These are phyloP conservation scores for Adenanthera pavonina DNA, from an alignment of 306 rosid genomes.

Conservation along the genomic window DNA sequence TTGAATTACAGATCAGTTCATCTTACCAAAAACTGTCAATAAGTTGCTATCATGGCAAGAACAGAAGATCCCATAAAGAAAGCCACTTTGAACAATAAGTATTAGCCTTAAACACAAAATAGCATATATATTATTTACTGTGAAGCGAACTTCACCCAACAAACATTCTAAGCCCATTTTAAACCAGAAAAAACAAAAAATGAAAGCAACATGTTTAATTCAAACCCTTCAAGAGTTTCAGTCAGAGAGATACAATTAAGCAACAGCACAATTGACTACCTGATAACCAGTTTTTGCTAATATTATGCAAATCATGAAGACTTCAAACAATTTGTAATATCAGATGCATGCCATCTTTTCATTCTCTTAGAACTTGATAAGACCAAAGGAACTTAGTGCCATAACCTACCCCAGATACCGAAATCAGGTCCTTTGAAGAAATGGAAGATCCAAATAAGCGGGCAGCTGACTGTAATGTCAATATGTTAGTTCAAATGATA, in stretches of 20 bases:
- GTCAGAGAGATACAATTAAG: neutral
- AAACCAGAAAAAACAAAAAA: neutral
- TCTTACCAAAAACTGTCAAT: neutral
- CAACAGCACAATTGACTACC: neutral
- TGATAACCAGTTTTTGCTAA: slow-evolving; percentile 1
- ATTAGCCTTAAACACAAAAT: slow-evolving; percentile 12
- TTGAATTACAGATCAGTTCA: slow-evolving; percentile 5
- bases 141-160: slow-evolving; percentile 5
- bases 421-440: slow-evolving; percentile 64
- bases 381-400: neutral
- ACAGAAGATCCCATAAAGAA: slow-evolving; percentile 1
- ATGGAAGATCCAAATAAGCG: slow-evolving; percentile 91
- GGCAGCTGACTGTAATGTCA: slow-evolving; percentile 80
- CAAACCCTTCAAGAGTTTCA: slow-evolving; percentile 13
- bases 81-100: neutral
- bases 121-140: neutral
- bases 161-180: neutral
- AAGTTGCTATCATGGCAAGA: slow-evolving; percentile 10
- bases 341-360: slow-evolving; percentile 10
- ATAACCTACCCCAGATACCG: slow-evolving; percentile 74
- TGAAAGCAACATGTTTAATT: slow-evolving; percentile 13
- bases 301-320: slow-evolving; percentile 19
- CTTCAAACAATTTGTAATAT: neutral
- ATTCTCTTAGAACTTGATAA: neutral
- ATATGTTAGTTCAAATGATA: slow-evolving; percentile 29